Evolutionary conservation across 1,284 basidiomycete genomes (phyloP).

Genomic region (Phellopilus nigrolimitatus): DNA sequence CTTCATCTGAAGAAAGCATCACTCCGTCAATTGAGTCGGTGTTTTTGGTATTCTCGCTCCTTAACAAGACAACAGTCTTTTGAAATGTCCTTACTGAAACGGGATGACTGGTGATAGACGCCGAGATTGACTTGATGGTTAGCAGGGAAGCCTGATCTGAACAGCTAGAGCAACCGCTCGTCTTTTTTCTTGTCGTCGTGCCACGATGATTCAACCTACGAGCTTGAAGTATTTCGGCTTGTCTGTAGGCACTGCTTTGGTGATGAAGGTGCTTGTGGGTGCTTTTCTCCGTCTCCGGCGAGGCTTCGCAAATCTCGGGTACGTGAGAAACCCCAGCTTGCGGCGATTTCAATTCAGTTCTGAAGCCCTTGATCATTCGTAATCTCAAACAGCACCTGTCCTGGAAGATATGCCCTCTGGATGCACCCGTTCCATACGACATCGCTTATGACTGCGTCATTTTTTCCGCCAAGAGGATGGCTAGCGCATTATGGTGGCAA

Average conservation of each 20-base stretch:
- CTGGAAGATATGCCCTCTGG: slow-evolving; percentile 6
- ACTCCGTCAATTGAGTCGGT: too few species aligned
- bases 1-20: too few species aligned
- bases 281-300: background rate
- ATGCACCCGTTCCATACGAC: slow-evolving; percentile 9
- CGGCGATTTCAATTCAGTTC: background rate
- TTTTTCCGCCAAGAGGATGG: slow-evolving; percentile 16
- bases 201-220: too few species aligned
- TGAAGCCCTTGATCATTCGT: background rate
- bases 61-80: too few species aligned
- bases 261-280: background rate
- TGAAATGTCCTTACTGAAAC: too few species aligned
- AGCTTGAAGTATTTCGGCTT: background rate
- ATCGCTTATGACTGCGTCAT: background rate
- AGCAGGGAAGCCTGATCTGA: too few species aligned
- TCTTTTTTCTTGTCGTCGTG: too few species aligned
- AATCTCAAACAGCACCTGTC: slow-evolving; percentile 6
- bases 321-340: background rate
- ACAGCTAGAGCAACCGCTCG: too few species aligned
- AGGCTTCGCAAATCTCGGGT: background rate
- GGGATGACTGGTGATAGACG: too few species aligned
- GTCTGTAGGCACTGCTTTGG: background rate
- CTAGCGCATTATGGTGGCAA: slow-evolving; percentile 4
- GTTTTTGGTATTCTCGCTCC: too few species aligned
- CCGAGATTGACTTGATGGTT: too few species aligned